A percentile compares a stretch with the other conserved stretches of the same genome.
phyloP scores from a whole-genome alignment of 306 rosid genomes.

The Albizia julibrissin region DNA sequence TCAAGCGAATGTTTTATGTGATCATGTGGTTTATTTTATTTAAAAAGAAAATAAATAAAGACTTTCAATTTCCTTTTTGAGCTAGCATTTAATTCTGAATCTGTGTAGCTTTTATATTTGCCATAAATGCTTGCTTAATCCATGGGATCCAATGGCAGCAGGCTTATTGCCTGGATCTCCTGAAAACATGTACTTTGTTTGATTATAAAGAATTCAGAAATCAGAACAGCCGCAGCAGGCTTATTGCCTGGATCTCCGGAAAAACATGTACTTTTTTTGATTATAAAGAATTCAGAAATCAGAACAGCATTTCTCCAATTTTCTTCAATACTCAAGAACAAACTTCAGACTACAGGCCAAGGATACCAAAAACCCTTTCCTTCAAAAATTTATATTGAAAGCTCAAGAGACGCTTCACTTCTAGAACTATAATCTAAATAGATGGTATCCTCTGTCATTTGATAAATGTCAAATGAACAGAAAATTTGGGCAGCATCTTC shows the following conservation, averaged over 20 bases:
- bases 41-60: background rate
- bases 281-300: background rate
- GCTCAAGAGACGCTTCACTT: background rate
- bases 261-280: background rate
- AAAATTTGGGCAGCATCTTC: constrained; percentile 9
- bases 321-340: background rate
- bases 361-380: background rate
- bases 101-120: background rate
- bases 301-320: background rate
- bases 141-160: background rate
- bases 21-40: background rate
- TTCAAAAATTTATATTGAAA: background rate
- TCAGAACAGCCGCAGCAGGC: no score
- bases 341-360: background rate
- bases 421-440: constrained; percentile 3
- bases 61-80: background rate
- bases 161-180: background rate
- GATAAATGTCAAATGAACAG: background rate
- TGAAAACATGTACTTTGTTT: background rate
- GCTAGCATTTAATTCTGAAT: background rate
- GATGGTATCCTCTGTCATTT: background rate
- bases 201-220: background rate
- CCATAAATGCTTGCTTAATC: background rate
- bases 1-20: background rate
- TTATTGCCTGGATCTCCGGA: background rate